A percentile compares a stretch with the other conserved stretches of the same genome.
phyloP scores from a whole-genome alignment of 768 basidiomycete species.

The Dioszegia aurantiaca region DNA sequence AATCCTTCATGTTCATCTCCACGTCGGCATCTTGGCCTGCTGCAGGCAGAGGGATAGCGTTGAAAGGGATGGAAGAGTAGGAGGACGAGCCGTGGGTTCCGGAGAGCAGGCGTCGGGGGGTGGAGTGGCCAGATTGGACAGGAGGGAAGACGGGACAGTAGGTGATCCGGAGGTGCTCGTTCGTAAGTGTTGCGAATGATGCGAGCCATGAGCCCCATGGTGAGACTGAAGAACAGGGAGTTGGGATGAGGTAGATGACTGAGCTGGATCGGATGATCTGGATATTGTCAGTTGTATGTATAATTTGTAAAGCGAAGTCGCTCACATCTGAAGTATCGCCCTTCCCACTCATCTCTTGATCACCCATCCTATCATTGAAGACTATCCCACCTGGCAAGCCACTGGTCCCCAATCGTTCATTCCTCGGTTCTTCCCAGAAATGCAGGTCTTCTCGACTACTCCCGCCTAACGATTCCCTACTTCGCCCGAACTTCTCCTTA shows the following conservation, averaged over 20 bases:
- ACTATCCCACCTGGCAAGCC: slow-evolving; percentile 46
- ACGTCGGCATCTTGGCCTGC: slow-evolving; percentile 29
- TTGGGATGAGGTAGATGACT: slow-evolving; percentile 39
- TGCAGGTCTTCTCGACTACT: slow-evolving; percentile 15
- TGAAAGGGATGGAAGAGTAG: slow-evolving; percentile 25
- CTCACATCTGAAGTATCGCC: slow-evolving; percentile 16
- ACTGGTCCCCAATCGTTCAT: slow-evolving; percentile 29
- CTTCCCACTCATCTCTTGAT: slow-evolving; percentile 34
- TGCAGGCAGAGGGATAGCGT: slow-evolving; percentile 28
- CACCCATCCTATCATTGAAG: slow-evolving; percentile 44
- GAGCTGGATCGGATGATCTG: slow-evolving; percentile 34
- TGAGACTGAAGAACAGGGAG: slow-evolving; percentile 40
- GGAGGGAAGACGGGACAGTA: slow-evolving; percentile 37
- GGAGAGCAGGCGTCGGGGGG: slow-evolving; percentile 33
- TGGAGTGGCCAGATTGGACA: slow-evolving; percentile 28
- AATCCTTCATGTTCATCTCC: slow-evolving; percentile 43
- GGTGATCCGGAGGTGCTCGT: slow-evolving; percentile 27
- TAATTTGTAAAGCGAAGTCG: background rate
- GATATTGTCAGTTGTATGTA: slow-evolving; percentile 4
- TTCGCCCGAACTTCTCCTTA: slow-evolving; percentile 24
- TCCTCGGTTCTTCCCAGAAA: slow-evolving; percentile 12
- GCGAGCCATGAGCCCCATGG: slow-evolving; percentile 45
- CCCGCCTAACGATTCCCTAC: slow-evolving; percentile 10
- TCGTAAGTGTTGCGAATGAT: slow-evolving; percentile 33
- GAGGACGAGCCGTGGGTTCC: slow-evolving; percentile 19